These are phyloP conservation scores for Kwoniella dendrophila DNA, from an alignment of 768 basidiomycete genomes.

Conservation along the genomic window DNA sequence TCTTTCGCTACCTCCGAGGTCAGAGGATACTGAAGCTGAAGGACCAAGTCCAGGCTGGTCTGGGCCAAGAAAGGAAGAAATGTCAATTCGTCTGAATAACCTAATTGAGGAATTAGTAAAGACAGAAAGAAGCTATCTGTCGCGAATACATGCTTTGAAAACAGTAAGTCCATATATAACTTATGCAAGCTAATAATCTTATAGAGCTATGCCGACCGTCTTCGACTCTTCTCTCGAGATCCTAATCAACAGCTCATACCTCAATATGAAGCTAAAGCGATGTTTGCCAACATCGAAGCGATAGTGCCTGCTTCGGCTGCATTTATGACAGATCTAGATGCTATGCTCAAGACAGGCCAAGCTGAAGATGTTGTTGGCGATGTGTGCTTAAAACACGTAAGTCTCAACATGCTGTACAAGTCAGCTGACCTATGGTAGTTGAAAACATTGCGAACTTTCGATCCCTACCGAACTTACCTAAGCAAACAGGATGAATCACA, in stretches of 20 bases:
- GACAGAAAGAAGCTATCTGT: conserved; percentile 87
- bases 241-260: conserved; percentile 86
- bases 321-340: conserved; percentile 80
- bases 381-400: conserved; percentile 73
- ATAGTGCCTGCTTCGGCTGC: conserved; percentile 85
- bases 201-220: conserved; percentile 83
- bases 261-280: conserved; percentile 83
- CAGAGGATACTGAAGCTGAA: conserved; percentile 21
- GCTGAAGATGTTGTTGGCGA: conserved; percentile 72
- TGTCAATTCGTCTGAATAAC: conserved; percentile 60
- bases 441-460: conserved; percentile 78
- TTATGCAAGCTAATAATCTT: neutral
- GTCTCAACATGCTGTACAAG: conserved; percentile 23
- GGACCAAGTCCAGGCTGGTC: conserved; percentile 21
- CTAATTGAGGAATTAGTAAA: conserved; percentile 82
- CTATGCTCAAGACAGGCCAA: conserved; percentile 65
- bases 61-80: conserved; percentile 54
- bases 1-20: neutral
- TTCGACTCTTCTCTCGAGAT: conserved; percentile 79
- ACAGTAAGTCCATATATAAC: conserved; percentile 51
- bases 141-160: conserved; percentile 78
- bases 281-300: conserved; percentile 92
- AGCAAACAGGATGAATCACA: conserved; percentile 92
- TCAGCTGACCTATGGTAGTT: conserved; percentile 59
- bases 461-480: conserved; percentile 88